These are phyloP conservation scores for Onygenales sp. DNA, from an alignment of 2,329 filamentous ascomycete genomes.

Conservation along the genomic window DNA sequence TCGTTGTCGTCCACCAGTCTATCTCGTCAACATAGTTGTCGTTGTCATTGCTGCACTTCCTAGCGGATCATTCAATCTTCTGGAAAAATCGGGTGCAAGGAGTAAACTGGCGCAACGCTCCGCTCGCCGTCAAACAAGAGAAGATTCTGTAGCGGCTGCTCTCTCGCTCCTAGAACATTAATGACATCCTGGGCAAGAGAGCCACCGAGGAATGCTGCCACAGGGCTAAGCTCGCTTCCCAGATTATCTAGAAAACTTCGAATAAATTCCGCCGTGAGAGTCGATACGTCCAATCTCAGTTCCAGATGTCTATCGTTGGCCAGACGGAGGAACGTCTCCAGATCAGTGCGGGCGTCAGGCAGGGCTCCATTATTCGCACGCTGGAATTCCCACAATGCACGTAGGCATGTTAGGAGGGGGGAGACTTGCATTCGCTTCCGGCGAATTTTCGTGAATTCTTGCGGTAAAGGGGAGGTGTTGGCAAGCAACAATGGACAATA, in stretches of 20 bases:
- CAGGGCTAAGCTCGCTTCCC: conserved; percentile 72
- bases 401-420: conserved; percentile 73
- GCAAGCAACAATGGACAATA: conserved; percentile 86
- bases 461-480: conserved; percentile 64
- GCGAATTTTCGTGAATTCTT: conserved; percentile 60
- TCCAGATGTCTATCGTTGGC: conserved; percentile 70
- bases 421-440: conserved; percentile 65
- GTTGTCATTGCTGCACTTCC: too few species aligned
- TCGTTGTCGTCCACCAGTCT: too few species aligned
- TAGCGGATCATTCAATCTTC: not conserved
- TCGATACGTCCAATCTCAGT: conserved; percentile 59
- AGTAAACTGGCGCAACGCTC: conserved; percentile 69
- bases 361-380: conserved; percentile 45
- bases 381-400: conserved; percentile 84
- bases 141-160: conserved; percentile 94
- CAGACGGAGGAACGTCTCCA: conserved; percentile 66
- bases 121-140: conserved; percentile 81
- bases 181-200: conserved; percentile 93
- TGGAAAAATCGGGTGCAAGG: conserved; percentile 60
- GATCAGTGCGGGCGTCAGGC: conserved; percentile 52
- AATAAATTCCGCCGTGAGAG: conserved; percentile 61
- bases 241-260: conserved; percentile 81
- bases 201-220: conserved; percentile 81
- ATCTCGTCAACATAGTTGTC: too few species aligned
- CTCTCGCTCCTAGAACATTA: conserved; percentile 80